A percentile compares a stretch with the other conserved stretches of the same genome.
phyloP scores from a whole-genome alignment of 1,284 basidiomycete species.

The Fomes fomentarius region DNA sequence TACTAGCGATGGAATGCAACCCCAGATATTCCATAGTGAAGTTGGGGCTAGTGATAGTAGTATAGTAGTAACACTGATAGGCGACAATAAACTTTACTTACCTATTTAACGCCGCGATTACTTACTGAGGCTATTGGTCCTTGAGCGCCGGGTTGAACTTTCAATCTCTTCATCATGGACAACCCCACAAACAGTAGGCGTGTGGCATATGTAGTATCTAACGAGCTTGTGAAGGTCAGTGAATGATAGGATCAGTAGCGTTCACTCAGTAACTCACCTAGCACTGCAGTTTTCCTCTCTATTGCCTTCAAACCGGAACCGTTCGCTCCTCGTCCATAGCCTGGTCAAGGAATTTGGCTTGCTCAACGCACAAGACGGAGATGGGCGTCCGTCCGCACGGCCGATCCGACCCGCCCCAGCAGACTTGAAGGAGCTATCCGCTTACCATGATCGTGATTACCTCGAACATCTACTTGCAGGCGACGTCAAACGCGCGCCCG shows the following conservation, averaged over 20 bases:
- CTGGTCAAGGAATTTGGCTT: slow-evolving; percentile 65
- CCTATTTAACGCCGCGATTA: no score
- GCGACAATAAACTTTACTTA: no score
- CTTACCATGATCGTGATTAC: slow-evolving; percentile 62
- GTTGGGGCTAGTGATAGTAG: no score
- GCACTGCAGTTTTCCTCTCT: slow-evolving; percentile 51
- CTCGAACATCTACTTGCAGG: slow-evolving; percentile 53
- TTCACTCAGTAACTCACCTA: background rate
- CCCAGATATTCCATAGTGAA: no score
- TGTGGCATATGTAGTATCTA: slow-evolving; percentile 60
- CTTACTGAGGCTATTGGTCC: no score
- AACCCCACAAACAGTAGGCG: no score
- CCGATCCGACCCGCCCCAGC: slow-evolving; percentile 58
- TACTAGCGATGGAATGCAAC: no score
- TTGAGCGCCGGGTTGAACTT: no score
- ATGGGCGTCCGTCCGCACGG: slow-evolving; percentile 37
- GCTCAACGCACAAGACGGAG: slow-evolving; percentile 39
- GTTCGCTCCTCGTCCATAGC: slow-evolving; percentile 83
- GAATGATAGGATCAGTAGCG: background rate
- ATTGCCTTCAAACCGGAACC: slow-evolving; percentile 81
- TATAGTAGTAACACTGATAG: no score
- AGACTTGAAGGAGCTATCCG: slow-evolving; percentile 50
- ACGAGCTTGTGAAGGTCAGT: slow-evolving; percentile 53
- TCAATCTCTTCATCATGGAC: no score
- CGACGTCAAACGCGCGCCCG: slow-evolving; percentile 21